Evolutionary conservation across 164 flowering plant genomes (phyloP).

Genomic region (Dillenia suffruticosa): DNA sequence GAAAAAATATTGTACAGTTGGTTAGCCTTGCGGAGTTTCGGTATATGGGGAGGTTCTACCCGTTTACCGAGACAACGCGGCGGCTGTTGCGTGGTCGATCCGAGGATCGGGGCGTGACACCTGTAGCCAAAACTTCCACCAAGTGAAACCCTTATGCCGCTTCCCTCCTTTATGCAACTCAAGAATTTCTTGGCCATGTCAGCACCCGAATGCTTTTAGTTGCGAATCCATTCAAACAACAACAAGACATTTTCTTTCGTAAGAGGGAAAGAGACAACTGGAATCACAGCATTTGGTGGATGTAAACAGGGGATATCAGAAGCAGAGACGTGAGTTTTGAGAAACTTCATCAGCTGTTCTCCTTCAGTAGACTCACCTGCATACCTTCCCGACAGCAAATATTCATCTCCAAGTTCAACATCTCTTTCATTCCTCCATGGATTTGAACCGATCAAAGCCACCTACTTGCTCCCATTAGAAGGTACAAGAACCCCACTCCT

Average conservation of each 20-base stretch:
- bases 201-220: constrained; percentile 11
- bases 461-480: constrained; percentile 61
- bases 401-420: constrained; percentile 49
- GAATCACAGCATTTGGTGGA: constrained; percentile 47
- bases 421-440: constrained; percentile 49
- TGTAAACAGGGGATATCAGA: constrained; percentile 53
- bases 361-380: constrained; percentile 25
- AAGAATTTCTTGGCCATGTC: constrained; percentile 34
- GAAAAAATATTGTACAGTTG: no score
- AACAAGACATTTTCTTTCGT: constrained; percentile 46
- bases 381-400: constrained; percentile 27
- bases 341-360: constrained; percentile 29
- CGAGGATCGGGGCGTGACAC: no score
- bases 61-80: no score
- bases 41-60: no score
- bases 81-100: no score
- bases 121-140: constrained; percentile 32
- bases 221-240: constrained; percentile 50
- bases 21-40: no score
- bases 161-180: constrained; percentile 43
- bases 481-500: constrained; percentile 53
- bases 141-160: constrained; percentile 46
- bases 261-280: constrained; percentile 39
- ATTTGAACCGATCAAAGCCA: constrained; percentile 39
- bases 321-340: constrained; percentile 27